A percentile compares a stretch with the other conserved stretches of the same genome.
These are phyloP conservation scores for Bipolaris gigantea DNA, from an alignment of 2,329 filamentous ascomycete genomes.

Conservation along the genomic window DNA sequence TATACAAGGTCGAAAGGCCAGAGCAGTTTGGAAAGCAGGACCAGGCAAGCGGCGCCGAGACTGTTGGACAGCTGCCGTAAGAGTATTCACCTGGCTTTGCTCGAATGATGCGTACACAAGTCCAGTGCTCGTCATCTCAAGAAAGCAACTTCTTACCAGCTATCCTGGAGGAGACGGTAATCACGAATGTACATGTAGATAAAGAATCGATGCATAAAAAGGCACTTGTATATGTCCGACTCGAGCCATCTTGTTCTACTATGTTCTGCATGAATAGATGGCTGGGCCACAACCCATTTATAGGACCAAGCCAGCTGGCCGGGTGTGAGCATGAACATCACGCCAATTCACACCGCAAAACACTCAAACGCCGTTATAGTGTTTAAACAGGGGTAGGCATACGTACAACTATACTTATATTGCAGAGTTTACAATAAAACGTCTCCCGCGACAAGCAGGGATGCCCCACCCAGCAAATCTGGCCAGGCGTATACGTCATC, in stretches of 20 bases:
- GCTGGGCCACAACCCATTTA: not conserved
- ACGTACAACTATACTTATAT: not conserved
- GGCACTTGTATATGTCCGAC: not conserved
- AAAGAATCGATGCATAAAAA: slow-evolving; percentile 1
- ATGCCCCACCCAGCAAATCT: slow-evolving; percentile 9
- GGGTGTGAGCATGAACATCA: not conserved
- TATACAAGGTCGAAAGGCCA: slow-evolving; percentile 49
- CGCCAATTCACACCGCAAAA: not conserved
- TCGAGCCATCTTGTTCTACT: not conserved
- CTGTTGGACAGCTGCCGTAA: slow-evolving; percentile 42
- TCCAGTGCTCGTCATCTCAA: not conserved
- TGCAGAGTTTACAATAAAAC: not conserved
- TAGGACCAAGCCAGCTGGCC: not conserved
- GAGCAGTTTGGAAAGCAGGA: slow-evolving; percentile 39
- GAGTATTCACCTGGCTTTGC: not conserved
- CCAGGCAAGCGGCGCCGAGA: slow-evolving; percentile 26
- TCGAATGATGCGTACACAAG: not conserved
- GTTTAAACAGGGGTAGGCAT: not conserved
- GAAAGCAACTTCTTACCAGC: not conserved
- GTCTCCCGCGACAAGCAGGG: not conserved
- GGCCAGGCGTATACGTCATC: slow-evolving; percentile 23
- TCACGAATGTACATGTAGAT: not conserved
- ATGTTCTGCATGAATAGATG: not conserved
- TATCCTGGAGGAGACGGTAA: not conserved
- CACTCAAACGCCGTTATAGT: too few species aligned